phyloP scores from a whole-genome alignment of 306 rosid genomes.

The Lathyrus oleraceus region DNA sequence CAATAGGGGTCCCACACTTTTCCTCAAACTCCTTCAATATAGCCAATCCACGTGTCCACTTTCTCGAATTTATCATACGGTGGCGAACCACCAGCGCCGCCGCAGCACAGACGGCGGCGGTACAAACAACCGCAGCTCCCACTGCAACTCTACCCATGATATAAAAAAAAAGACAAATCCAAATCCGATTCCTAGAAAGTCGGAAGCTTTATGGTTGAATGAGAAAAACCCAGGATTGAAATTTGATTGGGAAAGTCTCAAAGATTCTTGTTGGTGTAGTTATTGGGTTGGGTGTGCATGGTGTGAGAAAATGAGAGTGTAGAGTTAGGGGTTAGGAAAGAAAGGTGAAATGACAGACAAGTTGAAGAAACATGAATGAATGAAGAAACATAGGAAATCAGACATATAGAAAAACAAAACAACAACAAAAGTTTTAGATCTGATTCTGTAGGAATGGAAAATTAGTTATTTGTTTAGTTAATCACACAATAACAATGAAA shows the following conservation, averaged over 20 bases:
- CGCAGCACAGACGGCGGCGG: slow-evolving; percentile 81
- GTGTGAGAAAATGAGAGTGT: slow-evolving; percentile 41
- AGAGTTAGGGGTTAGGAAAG: slow-evolving; percentile 17
- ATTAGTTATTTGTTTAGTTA: background rate
- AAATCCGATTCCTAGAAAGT: slow-evolving; percentile 36
- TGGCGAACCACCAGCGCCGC: slow-evolving; percentile 86
- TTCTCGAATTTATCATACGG: slow-evolving; percentile 60
- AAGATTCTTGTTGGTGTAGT: background rate
- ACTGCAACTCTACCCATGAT: slow-evolving; percentile 79
- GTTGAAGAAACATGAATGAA: background rate
- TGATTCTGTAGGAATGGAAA: background rate
- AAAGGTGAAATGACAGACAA: slow-evolving; percentile 7
- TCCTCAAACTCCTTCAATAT: slow-evolving; percentile 79
- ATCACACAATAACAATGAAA: background rate
- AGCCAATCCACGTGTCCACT: slow-evolving; percentile 66
- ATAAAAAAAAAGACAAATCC: background rate
- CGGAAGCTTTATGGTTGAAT: slow-evolving; percentile 26
- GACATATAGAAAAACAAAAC: background rate
- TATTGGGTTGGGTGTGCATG: background rate
- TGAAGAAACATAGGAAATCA: background rate
- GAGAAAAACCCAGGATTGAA: slow-evolving; percentile 27
- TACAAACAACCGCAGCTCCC: slow-evolving; percentile 72
- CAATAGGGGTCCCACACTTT: slow-evolving; percentile 72
- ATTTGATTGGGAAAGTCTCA: background rate
- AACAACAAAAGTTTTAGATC: background rate